Conservation (phyloP, 2,329 filamentous ascomycete species). For the Exophiala mesophila region DNA sequence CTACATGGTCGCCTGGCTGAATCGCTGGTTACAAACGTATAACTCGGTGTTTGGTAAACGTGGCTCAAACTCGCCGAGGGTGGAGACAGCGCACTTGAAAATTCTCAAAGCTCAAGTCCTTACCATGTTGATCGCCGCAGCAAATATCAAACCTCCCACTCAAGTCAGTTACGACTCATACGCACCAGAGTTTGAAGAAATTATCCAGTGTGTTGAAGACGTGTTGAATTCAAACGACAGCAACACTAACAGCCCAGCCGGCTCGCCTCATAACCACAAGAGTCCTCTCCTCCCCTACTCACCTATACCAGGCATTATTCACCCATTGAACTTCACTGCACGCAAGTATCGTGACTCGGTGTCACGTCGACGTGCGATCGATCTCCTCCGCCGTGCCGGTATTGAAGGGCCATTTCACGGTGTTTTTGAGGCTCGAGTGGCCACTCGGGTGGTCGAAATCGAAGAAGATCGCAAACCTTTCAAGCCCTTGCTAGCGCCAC, state of each 20-base stretch:
- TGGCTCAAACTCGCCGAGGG: background rate
- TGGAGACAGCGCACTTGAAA: constrained; percentile 1
- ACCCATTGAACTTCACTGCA: constrained; percentile 9
- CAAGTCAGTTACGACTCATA: constrained; percentile 10
- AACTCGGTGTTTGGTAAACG: background rate
- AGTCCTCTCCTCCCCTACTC: constrained; percentile 1
- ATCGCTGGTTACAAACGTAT: constrained; percentile 7
- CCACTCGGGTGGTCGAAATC: constrained; percentile 5
- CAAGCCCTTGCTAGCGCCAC: constrained; percentile 1
- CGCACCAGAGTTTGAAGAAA: constrained; percentile 8
- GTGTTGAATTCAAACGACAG: background rate
- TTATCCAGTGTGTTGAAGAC: constrained; percentile 4
- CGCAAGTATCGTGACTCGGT: constrained; percentile 8
- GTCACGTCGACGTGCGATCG: constrained; percentile 7
- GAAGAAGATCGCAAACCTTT: constrained; percentile 7
- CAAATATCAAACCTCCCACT: constrained; percentile 7
- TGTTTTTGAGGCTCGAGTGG: constrained; percentile 4
- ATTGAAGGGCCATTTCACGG: constrained; percentile 13
- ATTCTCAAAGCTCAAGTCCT: constrained; percentile 10
- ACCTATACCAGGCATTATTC: constrained; percentile 10
- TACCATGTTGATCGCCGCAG: constrained; percentile 6
- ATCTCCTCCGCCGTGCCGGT: constrained; percentile 9
- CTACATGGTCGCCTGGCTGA: constrained; percentile 7
- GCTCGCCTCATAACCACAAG: background rate
- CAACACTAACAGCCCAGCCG: background rate